These are phyloP conservation scores for Saccharomycopsis sp. DNA, from an alignment of 805 yeast genomes.

Conservation along the genomic window DNA sequence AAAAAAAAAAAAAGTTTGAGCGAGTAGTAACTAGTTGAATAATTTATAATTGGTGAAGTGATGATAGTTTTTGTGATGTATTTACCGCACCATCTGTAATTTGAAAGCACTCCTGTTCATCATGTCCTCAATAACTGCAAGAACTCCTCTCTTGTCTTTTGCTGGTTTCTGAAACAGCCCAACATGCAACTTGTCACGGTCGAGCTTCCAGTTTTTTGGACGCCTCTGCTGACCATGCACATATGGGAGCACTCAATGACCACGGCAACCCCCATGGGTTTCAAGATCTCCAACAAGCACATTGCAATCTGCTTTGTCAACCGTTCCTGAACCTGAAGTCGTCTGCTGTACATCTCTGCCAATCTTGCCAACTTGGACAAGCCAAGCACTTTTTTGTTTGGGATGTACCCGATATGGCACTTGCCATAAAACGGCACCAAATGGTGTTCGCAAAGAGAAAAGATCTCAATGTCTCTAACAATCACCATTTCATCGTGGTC, in stretches of 20 bases:
- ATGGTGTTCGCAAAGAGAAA: constrained; percentile 94
- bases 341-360: constrained; percentile 93
- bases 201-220: constrained; percentile 88
- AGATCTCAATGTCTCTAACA: constrained; percentile 87
- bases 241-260: constrained; percentile 96
- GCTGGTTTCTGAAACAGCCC: constrained; percentile 89
- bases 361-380: constrained; percentile 86
- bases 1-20: no score
- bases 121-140: constrained; percentile 28
- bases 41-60: no score
- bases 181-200: constrained; percentile 96
- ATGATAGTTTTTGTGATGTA: no score
- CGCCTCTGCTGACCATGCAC: constrained; percentile 99
- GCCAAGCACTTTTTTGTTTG: constrained; percentile 87
- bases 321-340: constrained; percentile 97
- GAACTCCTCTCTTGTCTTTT: constrained; percentile 94
- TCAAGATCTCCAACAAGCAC: constrained; percentile 83
- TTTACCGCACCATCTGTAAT: no score
- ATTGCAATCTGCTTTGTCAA: constrained; percentile 95
- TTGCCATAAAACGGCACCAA: constrained; percentile 96
- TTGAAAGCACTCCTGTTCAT: no score
- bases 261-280: constrained; percentile 96
- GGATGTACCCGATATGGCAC: constrained; percentile 96
- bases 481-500: constrained; percentile 99
- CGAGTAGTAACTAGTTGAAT: no score